A percentile compares a stretch with the other conserved stretches of the same genome.
Evolutionary conservation across 164 flowering plant species (phyloP).

Genomic region (Stephania yunnanensis): DNA sequence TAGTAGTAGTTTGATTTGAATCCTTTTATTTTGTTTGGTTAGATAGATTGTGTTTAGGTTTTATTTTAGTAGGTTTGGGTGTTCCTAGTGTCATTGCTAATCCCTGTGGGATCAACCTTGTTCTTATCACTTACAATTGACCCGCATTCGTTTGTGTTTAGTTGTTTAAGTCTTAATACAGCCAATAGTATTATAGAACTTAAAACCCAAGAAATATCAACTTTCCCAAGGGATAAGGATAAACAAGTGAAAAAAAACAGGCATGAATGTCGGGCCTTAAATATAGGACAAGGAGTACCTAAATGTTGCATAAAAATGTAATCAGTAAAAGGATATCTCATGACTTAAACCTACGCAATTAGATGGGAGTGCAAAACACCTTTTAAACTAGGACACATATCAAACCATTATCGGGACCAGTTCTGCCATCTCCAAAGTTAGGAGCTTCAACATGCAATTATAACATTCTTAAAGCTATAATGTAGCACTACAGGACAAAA

Average conservation of each 20-base stretch:
- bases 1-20: no score
- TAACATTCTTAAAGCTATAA: neutral
- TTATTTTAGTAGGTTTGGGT: no score
- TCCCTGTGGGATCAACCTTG: no score
- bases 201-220: neutral
- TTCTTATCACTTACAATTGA: no score
- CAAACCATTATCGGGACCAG: neutral
- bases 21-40: no score
- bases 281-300: neutral
- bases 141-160: no score
- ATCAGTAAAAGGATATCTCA: neutral
- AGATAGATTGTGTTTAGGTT: no score
- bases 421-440: neutral
- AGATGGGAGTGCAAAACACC: neutral
- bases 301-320: neutral
- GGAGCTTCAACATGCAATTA: constrained; percentile 1
- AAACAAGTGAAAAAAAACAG: neutral
- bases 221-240: neutral
- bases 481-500: neutral
- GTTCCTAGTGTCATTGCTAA: no score
- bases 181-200: neutral
- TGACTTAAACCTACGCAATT: neutral
- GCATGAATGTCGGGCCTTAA: neutral
- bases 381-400: neutral
- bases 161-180: no score